These are phyloP conservation scores for Glycyrrhiza uralensis DNA, from an alignment of 306 rosid genomes.

Conservation along the genomic window DNA sequence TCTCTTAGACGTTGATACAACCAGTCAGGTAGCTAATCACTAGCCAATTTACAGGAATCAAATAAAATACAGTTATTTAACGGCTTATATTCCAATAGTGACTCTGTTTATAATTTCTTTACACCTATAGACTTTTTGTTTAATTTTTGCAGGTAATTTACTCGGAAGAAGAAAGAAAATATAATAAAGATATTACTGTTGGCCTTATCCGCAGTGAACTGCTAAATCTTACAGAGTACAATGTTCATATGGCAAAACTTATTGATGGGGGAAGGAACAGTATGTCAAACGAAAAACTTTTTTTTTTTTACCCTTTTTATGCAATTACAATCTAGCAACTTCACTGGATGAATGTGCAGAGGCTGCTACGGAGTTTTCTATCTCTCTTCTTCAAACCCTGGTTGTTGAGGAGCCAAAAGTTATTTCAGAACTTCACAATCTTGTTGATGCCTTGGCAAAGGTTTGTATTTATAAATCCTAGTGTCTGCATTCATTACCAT, in stretches of 20 bases:
- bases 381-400: constrained; percentile 79
- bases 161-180: constrained; percentile 94
- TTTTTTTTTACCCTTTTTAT: background rate
- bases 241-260: constrained; percentile 96
- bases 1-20: background rate
- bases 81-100: background rate
- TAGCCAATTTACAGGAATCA: background rate
- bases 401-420: constrained; percentile 72
- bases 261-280: constrained; percentile 98
- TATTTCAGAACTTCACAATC: constrained; percentile 95
- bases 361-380: constrained; percentile 82
- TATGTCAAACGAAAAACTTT: constrained; percentile 39
- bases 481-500: background rate
- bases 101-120: background rate
- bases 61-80: background rate
- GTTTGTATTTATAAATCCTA: constrained; percentile 39
- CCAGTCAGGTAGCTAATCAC: background rate
- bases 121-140: background rate
- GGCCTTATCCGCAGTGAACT: constrained; percentile 87
- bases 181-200: constrained; percentile 80
- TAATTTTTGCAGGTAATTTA: constrained; percentile 72
- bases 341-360: constrained; percentile 53
- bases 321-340: constrained; percentile 14
- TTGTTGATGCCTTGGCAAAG: constrained; percentile 89
- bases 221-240: constrained; percentile 92